Evolutionary conservation across 108 stramenopile species (phyloP), one percentile per base, ranked within the genome.

Genomic region (Nitzschia inconspicua): DNA sequence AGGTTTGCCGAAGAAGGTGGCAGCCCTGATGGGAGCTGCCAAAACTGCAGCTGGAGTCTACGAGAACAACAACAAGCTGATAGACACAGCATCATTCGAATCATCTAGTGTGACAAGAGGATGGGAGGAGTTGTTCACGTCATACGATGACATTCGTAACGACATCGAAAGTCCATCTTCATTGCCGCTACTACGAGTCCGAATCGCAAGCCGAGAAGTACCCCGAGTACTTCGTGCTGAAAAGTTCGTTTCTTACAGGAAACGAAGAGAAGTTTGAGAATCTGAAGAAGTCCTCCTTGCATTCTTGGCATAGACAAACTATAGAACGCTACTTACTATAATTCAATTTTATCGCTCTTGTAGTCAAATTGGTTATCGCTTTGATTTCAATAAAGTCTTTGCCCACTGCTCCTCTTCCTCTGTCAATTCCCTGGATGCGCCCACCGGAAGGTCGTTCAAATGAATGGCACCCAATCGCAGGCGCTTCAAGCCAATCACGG

Each of bases 351-450:
- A n/a, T n/a, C n/a, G n/a, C n/a, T n/a, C n/a, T n/a, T n/a, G n/a
- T n/a, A n/a, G n/a, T n/a, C n/a, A n/a, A n/a, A n/a, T n/a, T n/a
- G n/a, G n/a, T n/a, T n/a, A n/a, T 11, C 44, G 16, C 30, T 49
- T 54, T 18, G 2, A 36, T 37, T 54, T 54, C n/a, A 54, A 16
- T 35, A 54, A 32, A n/a, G 19, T n/a, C 7, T 76, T 46, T 44
- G 83, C 84, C 89, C 89, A 91, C 34, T 78, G 51, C 25, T 73
- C 2, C 72, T 92, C 90, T 16, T 77, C 71, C 9, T 55, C 50
- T 34, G 78, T 65, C n/a, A 73, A 57, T 8, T 82, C 57, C 52
- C 87, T 60, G 36, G 80, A 80, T 36, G 73, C 72, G 3, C 87
- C 87, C 19, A 62, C 76, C 20, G 41, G 46, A 28, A 91, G 65